Percentiles rank a stretch among this genome's conserved stretches.
phyloP scores from a whole-genome alignment of 371 early-diverging fungal species.

The Mucor plumbeus region DNA sequence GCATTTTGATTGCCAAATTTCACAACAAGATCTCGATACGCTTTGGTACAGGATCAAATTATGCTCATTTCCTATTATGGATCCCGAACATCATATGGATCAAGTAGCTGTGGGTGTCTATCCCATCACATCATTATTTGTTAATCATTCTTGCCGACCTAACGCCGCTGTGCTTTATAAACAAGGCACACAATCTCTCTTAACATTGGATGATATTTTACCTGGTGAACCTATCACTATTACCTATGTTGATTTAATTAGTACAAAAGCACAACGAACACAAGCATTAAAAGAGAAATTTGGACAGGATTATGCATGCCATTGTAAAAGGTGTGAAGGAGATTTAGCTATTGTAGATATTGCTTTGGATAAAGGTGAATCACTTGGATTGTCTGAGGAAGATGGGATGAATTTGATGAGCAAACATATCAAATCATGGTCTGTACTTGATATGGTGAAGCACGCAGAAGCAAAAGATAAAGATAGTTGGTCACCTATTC shows the following conservation, averaged over 20 bases:
- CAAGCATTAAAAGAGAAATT: conserved; percentile 50
- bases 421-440: conserved; percentile 38
- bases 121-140: conserved; percentile 70
- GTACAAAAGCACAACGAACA: conserved; percentile 58
- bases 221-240: conserved; percentile 76
- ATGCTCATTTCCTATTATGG: conserved; percentile 26
- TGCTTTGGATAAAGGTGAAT: conserved; percentile 22
- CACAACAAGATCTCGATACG: conserved; percentile 15
- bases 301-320: conserved; percentile 35
- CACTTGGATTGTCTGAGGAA: conserved; percentile 3
- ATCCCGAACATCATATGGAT: conserved; percentile 63
- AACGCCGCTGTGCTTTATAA: conserved; percentile 71
- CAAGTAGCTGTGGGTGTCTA: conserved; percentile 75
- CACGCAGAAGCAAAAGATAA: conserved; percentile 14
- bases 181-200: conserved; percentile 48
- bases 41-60: conserved; percentile 26
- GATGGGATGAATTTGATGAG: conserved; percentile 15
- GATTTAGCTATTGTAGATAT: conserved; percentile 17
- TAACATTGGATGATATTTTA: conserved; percentile 65
- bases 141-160: conserved; percentile 86
- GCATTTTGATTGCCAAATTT: conserved; percentile 21
- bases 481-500: conserved; percentile 28
- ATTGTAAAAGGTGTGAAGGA: conserved; percentile 40
- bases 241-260: conserved; percentile 74
- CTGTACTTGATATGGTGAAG: conserved; percentile 37